These are phyloP conservation scores for Metschnikowia lochheadii DNA, from an alignment of 805 yeast species.

Conservation along the genomic window DNA sequence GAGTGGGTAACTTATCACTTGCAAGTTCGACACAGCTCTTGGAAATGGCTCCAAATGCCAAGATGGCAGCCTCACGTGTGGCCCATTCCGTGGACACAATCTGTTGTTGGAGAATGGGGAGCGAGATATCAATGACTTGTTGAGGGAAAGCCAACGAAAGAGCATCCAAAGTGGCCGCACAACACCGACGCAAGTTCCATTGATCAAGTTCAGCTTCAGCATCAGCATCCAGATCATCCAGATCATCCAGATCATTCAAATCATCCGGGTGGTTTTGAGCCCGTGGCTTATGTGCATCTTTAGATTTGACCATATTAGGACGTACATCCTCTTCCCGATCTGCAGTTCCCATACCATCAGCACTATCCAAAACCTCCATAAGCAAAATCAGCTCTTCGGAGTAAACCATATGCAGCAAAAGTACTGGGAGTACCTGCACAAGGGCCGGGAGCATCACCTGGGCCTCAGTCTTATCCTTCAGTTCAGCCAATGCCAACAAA, in stretches of 20 bases:
- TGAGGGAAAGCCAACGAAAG: slow-evolving; percentile 66
- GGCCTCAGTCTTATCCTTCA: slow-evolving; percentile 15
- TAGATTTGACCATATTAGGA: slow-evolving; percentile 72
- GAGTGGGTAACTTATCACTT: slow-evolving; percentile 65
- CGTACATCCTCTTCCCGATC: slow-evolving; percentile 85
- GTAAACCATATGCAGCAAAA: slow-evolving; percentile 81
- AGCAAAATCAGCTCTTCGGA: slow-evolving; percentile 73
- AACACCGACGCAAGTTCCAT: slow-evolving; percentile 91
- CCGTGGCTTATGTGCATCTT: slow-evolving; percentile 36
- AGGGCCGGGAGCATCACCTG: slow-evolving; percentile 53
- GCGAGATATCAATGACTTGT: slow-evolving; percentile 58
- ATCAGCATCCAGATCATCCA: slow-evolving; percentile 64
- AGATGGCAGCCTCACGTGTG: slow-evolving; percentile 84
- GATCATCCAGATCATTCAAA: slow-evolving; percentile 60
- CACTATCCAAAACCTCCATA: slow-evolving; percentile 60
- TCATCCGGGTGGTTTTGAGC: slow-evolving; percentile 27
- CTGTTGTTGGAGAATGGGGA: slow-evolving; percentile 73
- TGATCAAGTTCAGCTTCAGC: slow-evolving; percentile 63
- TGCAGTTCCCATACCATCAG: slow-evolving; percentile 70
- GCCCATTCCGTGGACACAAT: slow-evolving; percentile 78
- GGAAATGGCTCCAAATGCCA: slow-evolving; percentile 93
- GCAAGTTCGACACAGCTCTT: slow-evolving; percentile 79
- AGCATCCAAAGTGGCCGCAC: slow-evolving; percentile 89
- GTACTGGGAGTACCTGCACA: slow-evolving; percentile 64
- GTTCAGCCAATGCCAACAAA: slow-evolving; percentile 61